Evolutionary conservation across 768 basidiomycete genomes (phyloP).

Genomic region (Leccinum subgranulosum): DNA sequence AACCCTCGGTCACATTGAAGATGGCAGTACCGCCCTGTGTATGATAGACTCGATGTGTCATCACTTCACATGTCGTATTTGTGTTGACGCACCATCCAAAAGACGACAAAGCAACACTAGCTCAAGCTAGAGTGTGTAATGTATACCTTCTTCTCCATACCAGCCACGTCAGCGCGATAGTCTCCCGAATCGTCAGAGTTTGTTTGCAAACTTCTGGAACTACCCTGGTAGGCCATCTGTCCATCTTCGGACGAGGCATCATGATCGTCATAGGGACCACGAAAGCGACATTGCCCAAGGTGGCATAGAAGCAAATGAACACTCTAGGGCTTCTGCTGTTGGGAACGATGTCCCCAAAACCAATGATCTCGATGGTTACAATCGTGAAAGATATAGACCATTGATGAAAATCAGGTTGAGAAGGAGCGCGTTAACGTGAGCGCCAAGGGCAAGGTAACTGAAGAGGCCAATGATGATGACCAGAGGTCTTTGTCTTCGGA

Average conservation of each 20-base stretch:
- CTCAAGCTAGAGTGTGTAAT: neutral
- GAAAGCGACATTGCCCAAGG: constrained; percentile 54
- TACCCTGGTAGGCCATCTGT: neutral
- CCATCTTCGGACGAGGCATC: neutral
- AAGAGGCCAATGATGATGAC: constrained; percentile 61
- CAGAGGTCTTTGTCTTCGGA: constrained; percentile 75
- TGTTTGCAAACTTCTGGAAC: constrained; percentile 9
- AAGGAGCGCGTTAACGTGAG: constrained; percentile 53
- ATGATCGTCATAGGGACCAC: neutral
- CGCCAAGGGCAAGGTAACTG: constrained; percentile 42
- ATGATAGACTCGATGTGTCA: too few species aligned
- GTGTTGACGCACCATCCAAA: too few species aligned
- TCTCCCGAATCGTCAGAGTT: constrained; percentile 10
- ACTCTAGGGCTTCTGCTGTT: constrained; percentile 44
- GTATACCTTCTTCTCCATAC: constrained; percentile 56
- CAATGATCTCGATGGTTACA: constrained; percentile 68
- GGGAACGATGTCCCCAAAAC: constrained; percentile 58
- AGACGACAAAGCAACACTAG: too few species aligned
- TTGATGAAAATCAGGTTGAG: constrained; percentile 61
- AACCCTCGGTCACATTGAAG: too few species aligned
- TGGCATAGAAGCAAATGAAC: constrained; percentile 57
- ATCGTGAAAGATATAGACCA: constrained; percentile 72
- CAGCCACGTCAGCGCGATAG: constrained; percentile 17
- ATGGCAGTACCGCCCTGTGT: too few species aligned
- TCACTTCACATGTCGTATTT: too few species aligned